Base-by-base conservation (phyloP, 163 green algal genomes). In the Prototheca wickerhamii region DNA sequence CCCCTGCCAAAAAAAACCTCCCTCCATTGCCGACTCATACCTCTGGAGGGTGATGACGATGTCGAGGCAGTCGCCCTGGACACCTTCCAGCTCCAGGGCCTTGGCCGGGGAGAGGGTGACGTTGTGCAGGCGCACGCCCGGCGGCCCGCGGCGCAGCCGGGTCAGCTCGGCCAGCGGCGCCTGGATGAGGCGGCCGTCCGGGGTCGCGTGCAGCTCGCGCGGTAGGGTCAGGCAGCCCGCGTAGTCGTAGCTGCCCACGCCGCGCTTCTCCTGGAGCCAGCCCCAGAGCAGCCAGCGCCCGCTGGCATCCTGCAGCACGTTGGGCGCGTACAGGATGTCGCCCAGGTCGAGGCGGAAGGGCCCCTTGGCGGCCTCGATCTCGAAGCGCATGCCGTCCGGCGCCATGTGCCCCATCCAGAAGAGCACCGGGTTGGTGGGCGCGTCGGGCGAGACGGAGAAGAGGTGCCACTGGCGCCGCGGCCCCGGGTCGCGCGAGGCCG, bases 311-410 rank as follows among this genome's bases (percentile, higher is more conserved):
- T 83, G 60, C 23, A 89, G 72, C 15, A 87, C 76, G 69, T 96
- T 95, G 26, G 89, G 89, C 4, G 89, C 89, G 54, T 96, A 96
- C 25, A 95, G 69, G 3, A 91, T 70, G 65, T 96, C 86, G 0
- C 89, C 89, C 20, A 95, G 66, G 68, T 96, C 89, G 25, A 96
- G 76, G 15, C 64, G 64, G 44, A 82, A 82, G 0, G 88, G 87
- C 0, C 84, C 87, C 21, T 67, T 71, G 7, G 88, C 81, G 31
- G 5, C 20, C 2, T 65, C 67, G 43, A 74, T 59, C 60, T 68
- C 51, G 21, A 73, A 73, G 51, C 10, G 26, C 18, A 18, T 32
- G 29, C 31, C 35, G 7, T 23, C 55, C 42, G 20, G 10, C 32
- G 44, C 8, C 40, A 75, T 34, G 51, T 73, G 64, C 8, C 87